These are phyloP conservation scores for Prunus yedoensis DNA, from an alignment of 331 rosid species.

Conservation along the genomic window DNA sequence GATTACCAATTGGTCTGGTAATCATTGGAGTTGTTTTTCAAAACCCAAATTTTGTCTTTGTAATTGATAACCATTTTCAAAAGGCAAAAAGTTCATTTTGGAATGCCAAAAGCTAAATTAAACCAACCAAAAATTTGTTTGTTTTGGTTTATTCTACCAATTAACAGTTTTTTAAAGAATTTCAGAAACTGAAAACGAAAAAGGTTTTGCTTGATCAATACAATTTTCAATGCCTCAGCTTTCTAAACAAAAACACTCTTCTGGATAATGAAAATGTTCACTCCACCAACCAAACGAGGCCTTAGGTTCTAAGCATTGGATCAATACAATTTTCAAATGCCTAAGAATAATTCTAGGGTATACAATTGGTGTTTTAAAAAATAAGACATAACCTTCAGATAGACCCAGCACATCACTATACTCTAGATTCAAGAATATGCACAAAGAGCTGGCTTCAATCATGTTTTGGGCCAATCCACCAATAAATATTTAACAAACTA, in stretches of 20 bases:
- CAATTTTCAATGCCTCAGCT: too few relatives aligned
- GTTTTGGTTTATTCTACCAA: neutral
- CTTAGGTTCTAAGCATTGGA: neutral
- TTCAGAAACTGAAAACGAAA: neutral
- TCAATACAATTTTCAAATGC: neutral
- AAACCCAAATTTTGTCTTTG: neutral
- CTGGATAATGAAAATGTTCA: neutral
- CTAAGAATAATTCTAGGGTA: neutral
- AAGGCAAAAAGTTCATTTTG: neutral
- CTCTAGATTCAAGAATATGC: neutral
- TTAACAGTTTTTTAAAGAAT: neutral
- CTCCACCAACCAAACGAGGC: neutral
- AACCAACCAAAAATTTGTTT: neutral
- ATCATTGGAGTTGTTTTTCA: neutral
- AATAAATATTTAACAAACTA: neutral
- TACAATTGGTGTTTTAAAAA: neutral
- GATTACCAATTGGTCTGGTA: neutral
- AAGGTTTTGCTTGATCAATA: neutral
- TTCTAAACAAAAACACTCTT: neutral
- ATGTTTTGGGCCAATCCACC: neutral
- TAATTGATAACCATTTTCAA: neutral
- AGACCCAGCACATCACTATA: neutral
- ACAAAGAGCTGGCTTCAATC: slow-evolving; percentile 7
- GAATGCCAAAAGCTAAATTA: neutral
- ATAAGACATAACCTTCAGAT: neutral